Conservation (phyloP, 768 basidiomycete genomes). For the Serendipita sp. region DNA sequence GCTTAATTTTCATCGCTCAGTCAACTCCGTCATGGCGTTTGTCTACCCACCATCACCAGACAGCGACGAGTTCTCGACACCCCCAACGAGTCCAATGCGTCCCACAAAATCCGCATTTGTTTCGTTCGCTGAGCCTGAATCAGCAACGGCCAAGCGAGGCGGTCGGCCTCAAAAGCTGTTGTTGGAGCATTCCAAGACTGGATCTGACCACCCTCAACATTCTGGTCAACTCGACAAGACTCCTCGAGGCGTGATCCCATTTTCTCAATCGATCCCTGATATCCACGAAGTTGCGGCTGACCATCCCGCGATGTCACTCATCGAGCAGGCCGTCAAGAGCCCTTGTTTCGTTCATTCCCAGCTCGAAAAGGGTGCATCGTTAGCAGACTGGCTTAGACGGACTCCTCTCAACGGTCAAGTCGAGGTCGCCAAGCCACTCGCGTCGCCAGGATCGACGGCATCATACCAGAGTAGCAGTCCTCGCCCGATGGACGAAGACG, state of each 20-base stretch:
- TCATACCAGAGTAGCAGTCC: conserved; percentile 16
- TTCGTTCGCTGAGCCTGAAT: not conserved
- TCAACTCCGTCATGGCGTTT: not conserved
- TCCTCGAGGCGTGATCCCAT: not conserved
- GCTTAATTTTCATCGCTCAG: not conserved
- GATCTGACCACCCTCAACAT: not conserved
- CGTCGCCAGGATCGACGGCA: conserved; percentile 14
- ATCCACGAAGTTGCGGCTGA: not conserved
- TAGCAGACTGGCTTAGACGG: conserved; percentile 56
- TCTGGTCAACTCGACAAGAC: not conserved
- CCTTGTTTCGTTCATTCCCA: conserved; percentile 91
- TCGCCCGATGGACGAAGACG: conserved; percentile 15
- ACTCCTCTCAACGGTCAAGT: conserved; percentile 24
- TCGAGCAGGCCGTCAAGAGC: conserved; percentile 30
- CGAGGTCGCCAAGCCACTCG: conserved; percentile 36
- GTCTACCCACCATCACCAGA: not conserved
- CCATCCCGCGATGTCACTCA: not conserved
- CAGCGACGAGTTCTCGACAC: conserved; percentile 1
- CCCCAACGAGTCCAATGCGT: not conserved
- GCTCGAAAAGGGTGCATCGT: conserved; percentile 65
- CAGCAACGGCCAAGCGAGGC: not conserved
- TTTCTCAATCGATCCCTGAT: not conserved
- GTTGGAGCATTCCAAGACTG: not conserved
- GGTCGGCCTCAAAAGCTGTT: not conserved
- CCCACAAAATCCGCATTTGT: not conserved